Evolutionary conservation across 75 land plant genomes (phyloP).

Genomic region (Isoetes taiwanensis): DNA sequence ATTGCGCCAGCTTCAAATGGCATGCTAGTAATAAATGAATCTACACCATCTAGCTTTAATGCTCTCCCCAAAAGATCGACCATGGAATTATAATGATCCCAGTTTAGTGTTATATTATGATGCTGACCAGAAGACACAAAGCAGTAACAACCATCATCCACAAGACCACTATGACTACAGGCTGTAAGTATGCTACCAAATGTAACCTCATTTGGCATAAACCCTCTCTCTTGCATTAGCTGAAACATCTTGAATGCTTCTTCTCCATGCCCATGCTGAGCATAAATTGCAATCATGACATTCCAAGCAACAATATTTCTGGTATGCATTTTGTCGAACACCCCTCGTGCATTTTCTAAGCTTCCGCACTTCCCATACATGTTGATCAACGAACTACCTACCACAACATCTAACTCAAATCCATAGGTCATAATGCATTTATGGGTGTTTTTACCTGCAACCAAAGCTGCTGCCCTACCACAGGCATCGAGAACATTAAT

Average conservation of each 20-base stretch:
- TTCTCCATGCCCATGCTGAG: slow-evolving; percentile 18
- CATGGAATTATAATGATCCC: slow-evolving; percentile 37
- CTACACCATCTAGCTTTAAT: slow-evolving; percentile 27
- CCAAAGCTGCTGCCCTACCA: no score
- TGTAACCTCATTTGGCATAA: slow-evolving; percentile 22
- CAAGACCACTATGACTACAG: slow-evolving; percentile 31
- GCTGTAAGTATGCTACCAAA: slow-evolving; percentile 29
- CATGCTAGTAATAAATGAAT: slow-evolving; percentile 20
- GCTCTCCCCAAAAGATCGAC: slow-evolving; percentile 28
- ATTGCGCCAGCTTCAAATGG: slow-evolving; percentile 19
- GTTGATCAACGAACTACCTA: slow-evolving; percentile 22
- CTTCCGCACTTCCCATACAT: slow-evolving; percentile 25
- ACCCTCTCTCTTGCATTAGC: slow-evolving; percentile 17
- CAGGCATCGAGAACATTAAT: no score
- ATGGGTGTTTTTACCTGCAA: no score
- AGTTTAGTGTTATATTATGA: slow-evolving; percentile 21
- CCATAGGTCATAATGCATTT: no score
- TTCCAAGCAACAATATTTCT: slow-evolving; percentile 20
- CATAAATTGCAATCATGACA: slow-evolving; percentile 25
- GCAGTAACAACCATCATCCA: slow-evolving; percentile 29
- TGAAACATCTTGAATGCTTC: slow-evolving; percentile 22
- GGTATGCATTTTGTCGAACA: slow-evolving; percentile 7
- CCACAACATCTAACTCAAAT: slow-evolving; percentile 15
- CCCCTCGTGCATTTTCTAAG: slow-evolving; percentile 7
- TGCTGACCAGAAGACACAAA: slow-evolving; percentile 22